These are phyloP conservation scores for Camellia oleifera DNA, from an alignment of 179 eudicot species.

Conservation along the genomic window DNA sequence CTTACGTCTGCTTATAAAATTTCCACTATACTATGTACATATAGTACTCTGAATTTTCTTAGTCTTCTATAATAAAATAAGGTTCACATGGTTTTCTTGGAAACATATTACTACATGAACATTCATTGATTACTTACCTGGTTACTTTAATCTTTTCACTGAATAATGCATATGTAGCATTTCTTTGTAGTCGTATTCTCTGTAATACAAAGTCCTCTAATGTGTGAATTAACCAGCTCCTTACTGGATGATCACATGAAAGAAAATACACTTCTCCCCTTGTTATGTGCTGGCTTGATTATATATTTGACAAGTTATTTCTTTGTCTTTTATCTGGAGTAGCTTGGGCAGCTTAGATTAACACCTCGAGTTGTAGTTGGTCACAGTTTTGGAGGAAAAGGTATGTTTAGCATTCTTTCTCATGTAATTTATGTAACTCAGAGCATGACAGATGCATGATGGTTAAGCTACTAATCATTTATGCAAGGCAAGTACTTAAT, in stretches of 20 bases:
- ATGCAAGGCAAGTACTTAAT: constrained; percentile 9
- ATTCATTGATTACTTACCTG: background rate
- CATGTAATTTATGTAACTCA: background rate
- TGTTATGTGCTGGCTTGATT: background rate
- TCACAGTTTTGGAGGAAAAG: constrained; percentile 99
- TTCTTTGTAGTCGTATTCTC: background rate
- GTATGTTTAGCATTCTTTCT: constrained; percentile 30
- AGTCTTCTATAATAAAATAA: background rate
- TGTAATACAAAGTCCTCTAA: background rate
- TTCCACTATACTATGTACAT: background rate
- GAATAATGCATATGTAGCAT: background rate
- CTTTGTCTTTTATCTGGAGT: constrained; percentile 17
- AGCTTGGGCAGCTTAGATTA: constrained; percentile 74
- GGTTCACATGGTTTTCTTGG: constrained; percentile 5
- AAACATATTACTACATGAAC: background rate
- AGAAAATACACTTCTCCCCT: background rate
- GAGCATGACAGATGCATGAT: constrained; percentile 2
- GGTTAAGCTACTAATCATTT: background rate
- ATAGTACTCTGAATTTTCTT: background rate
- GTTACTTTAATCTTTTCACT: background rate
- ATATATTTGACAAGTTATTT: background rate
- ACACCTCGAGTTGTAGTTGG: constrained; percentile 88
- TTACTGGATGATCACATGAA: background rate
- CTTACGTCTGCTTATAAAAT: background rate
- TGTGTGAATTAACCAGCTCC: background rate